Conservation (phyloP, 129 eudicot genomes). For the Saussurea involucrata region DNA sequence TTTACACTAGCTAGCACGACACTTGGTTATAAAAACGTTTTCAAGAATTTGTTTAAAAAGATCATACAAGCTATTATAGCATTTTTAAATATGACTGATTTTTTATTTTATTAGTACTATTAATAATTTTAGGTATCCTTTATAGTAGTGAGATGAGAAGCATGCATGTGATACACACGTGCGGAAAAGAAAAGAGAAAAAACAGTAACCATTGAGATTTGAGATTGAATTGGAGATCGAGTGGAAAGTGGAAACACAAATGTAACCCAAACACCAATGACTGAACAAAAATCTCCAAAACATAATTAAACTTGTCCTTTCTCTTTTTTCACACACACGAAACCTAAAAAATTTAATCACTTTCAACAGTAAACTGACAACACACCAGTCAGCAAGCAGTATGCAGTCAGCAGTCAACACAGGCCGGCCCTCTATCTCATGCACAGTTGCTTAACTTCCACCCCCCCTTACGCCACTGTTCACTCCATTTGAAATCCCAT, state of each 20-base stretch:
- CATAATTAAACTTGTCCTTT: slow-evolving; percentile 24
- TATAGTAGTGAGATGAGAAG: neutral
- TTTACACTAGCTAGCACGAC: no score
- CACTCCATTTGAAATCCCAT: slow-evolving; percentile 20
- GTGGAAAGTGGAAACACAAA: slow-evolving; percentile 30
- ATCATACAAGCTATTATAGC: no score
- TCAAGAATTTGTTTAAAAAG: no score
- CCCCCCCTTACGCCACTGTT: slow-evolving; percentile 14
- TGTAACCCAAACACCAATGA: slow-evolving; percentile 43
- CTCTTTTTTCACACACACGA: slow-evolving; percentile 27
- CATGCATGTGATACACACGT: slow-evolving; percentile 4
- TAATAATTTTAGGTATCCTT: no score
- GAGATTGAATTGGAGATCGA: slow-evolving; percentile 10
- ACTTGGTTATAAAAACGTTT: no score
- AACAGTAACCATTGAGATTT: slow-evolving; percentile 29
- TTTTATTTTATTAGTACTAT: no score
- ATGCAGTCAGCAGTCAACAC: slow-evolving; percentile 33
- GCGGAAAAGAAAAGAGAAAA: neutral
- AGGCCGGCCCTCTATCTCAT: slow-evolving; percentile 26
- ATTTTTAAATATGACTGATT: no score
- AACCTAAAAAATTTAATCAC: slow-evolving; percentile 23
- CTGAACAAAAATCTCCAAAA: slow-evolving; percentile 22
- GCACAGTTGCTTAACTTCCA: slow-evolving; percentile 25
- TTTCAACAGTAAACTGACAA: slow-evolving; percentile 29
- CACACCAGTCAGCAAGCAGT: slow-evolving; percentile 24